phyloP scores from a whole-genome alignment of 352 stramenopile genomes.

The Phytopythium montanum region DNA sequence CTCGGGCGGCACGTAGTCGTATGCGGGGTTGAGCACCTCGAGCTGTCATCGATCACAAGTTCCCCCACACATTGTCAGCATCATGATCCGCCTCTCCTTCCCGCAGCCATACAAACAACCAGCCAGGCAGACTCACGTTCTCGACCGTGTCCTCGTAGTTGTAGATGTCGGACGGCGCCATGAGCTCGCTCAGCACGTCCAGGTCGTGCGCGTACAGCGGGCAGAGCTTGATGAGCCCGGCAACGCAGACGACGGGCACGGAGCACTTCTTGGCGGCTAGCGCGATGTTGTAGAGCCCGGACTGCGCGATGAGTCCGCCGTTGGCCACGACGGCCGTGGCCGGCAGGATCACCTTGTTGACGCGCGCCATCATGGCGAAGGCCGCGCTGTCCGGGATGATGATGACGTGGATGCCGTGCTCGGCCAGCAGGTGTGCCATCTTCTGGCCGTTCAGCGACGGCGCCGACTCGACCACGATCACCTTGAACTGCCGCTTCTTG shows the following conservation, averaged over 20 bases:
- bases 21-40: constrained; percentile 96
- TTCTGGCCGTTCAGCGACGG: constrained; percentile 91
- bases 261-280: constrained; percentile 95
- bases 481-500: constrained; percentile 95
- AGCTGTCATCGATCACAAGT: constrained; percentile 40
- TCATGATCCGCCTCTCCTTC: background rate
- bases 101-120: background rate
- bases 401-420: constrained; percentile 92
- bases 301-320: constrained; percentile 94
- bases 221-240: constrained; percentile 97
- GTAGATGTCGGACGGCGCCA: constrained; percentile 83
- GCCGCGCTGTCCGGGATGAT: constrained; percentile 97
- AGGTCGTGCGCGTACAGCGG: constrained; percentile 98
- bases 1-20: constrained; percentile 97
- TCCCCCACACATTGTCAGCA: constrained; percentile 13
- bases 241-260: constrained; percentile 96
- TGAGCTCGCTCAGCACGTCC: constrained; percentile 93
- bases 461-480: constrained; percentile 93
- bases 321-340: constrained; percentile 97
- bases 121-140: constrained; percentile 51
- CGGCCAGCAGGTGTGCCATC: constrained; percentile 85
- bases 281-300: constrained; percentile 94
- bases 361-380: constrained; percentile 97
- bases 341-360: constrained; percentile 97
- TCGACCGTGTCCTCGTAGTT: constrained; percentile 90